Evolutionary conservation across 2,329 filamentous ascomycete species (phyloP).

Genomic region (Coniella vitis): DNA sequence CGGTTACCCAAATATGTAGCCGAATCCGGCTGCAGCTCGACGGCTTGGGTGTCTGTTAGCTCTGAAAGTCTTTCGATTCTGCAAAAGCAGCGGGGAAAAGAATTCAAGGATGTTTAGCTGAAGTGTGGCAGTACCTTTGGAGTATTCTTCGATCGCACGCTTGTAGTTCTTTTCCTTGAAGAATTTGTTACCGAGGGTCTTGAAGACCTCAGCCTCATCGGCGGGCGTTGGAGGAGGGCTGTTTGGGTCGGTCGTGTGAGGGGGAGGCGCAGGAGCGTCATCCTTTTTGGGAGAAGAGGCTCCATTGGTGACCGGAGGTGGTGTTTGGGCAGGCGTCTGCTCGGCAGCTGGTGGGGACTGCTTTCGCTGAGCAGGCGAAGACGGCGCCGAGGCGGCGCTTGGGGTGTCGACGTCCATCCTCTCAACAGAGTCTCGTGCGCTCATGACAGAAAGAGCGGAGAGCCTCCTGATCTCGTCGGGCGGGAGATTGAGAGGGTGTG

Average conservation of each 20-base stretch:
- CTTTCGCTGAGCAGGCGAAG: slow-evolving; percentile 45
- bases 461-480: slow-evolving; percentile 80
- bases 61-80: neutral
- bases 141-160: slow-evolving; percentile 86
- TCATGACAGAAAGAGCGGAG: slow-evolving; percentile 60
- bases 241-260: slow-evolving; percentile 59
- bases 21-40: slow-evolving; percentile 79
- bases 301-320: slow-evolving; percentile 45
- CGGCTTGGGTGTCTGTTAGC: slow-evolving; percentile 48
- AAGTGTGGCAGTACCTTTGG: slow-evolving; percentile 63
- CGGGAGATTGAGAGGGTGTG: slow-evolving; percentile 82
- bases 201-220: slow-evolving; percentile 85
- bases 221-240: slow-evolving; percentile 47
- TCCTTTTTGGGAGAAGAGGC: slow-evolving; percentile 34
- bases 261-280: slow-evolving; percentile 60
- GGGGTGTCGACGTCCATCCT: slow-evolving; percentile 66
- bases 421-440: slow-evolving; percentile 45
- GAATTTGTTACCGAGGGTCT: slow-evolving; percentile 88
- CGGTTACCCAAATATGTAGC: slow-evolving; percentile 91
- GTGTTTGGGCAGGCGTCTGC: slow-evolving; percentile 26
- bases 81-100: slow-evolving; percentile 13
- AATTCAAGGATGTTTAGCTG: neutral
- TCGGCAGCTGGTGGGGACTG: slow-evolving; percentile 30
- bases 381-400: slow-evolving; percentile 39
- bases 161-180: slow-evolving; percentile 92